These are phyloP conservation scores for Aegilops speltoides DNA, from an alignment of 176 grass and related monocot species.

Conservation along the genomic window DNA sequence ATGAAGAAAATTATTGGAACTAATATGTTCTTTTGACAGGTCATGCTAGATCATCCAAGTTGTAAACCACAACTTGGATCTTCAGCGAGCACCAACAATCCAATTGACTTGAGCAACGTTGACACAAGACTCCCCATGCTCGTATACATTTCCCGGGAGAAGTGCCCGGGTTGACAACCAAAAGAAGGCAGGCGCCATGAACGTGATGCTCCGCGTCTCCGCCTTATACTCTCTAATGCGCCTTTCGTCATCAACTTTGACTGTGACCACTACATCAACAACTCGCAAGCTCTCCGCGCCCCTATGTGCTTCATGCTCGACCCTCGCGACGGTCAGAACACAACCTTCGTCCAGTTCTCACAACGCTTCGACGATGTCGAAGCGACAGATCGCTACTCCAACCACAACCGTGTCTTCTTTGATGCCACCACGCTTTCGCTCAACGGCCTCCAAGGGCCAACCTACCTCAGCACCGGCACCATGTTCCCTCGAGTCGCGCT, in stretches of 20 bases:
- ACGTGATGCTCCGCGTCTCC: constrained; percentile 36
- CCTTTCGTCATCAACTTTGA: constrained; percentile 58
- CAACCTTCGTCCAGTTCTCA: constrained; percentile 82
- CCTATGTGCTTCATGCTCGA: constrained; percentile 49
- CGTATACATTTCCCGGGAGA: constrained; percentile 40
- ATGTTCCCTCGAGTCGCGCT: constrained; percentile 37
- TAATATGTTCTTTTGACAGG: not conserved
- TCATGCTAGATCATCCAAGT: constrained; percentile 21
- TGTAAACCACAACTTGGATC: not conserved
- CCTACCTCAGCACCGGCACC: constrained; percentile 43
- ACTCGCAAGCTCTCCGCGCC: constrained; percentile 13
- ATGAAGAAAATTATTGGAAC: no score
- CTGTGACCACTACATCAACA: constrained; percentile 54
- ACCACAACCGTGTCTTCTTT: constrained; percentile 96
- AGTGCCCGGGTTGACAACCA: constrained; percentile 35
- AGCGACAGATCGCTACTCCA: constrained; percentile 76
- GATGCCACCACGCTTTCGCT: constrained; percentile 94
- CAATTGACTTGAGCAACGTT: constrained; percentile 25
- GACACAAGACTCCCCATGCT: constrained; percentile 48
- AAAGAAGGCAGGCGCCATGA: constrained; percentile 56
- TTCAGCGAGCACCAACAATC: not conserved
- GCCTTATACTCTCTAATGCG: constrained; percentile 44
- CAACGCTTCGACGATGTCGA: constrained; percentile 87
- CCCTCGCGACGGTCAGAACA: constrained; percentile 43
- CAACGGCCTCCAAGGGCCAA: constrained; percentile 59